A percentile compares a stretch with the other conserved stretches of the same genome.
Conservation (phyloP, 2,329 filamentous ascomycete species). For the Fusarium armeniacum region DNA sequence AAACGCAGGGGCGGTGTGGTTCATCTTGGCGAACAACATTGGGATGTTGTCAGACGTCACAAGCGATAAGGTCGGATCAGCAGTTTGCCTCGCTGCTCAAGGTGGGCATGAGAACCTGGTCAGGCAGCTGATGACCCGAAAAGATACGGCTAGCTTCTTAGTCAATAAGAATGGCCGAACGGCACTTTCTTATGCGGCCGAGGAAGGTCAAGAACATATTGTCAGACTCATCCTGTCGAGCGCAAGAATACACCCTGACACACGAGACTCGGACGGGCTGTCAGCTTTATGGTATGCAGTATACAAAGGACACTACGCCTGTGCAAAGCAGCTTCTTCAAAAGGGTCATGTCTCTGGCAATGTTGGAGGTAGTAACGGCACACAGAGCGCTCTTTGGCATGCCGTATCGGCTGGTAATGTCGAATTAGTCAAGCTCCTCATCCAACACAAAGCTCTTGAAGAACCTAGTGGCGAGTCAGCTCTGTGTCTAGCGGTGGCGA, state of each 20-base stretch:
- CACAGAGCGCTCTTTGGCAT: background rate
- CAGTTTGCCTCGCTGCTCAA: constrained; percentile 6
- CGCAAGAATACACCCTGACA: background rate
- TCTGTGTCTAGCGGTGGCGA: background rate
- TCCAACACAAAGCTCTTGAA: background rate
- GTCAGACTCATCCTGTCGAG: background rate
- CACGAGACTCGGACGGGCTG: accelerated
- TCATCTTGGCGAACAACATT: background rate
- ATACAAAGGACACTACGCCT: accelerated
- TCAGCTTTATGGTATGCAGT: background rate
- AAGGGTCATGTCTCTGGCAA: background rate
- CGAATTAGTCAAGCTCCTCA: background rate
- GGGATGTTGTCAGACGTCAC: accelerated
- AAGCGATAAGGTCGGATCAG: accelerated
- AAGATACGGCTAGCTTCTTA: constrained; percentile 1
- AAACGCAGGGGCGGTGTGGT: constrained; percentile 9
- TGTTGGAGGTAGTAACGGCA: accelerated
- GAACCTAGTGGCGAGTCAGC: background rate
- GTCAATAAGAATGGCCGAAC: background rate
- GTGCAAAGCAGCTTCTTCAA: background rate
- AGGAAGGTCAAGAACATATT: background rate
- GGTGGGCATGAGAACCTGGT: constrained; percentile 1
- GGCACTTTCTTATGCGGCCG: constrained; percentile 10
- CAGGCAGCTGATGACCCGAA: constrained; percentile 1
- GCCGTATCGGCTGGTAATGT: background rate